These are phyloP conservation scores for Citrus reticulata DNA, from an alignment of 345 rosid genomes.

Conservation along the genomic window DNA sequence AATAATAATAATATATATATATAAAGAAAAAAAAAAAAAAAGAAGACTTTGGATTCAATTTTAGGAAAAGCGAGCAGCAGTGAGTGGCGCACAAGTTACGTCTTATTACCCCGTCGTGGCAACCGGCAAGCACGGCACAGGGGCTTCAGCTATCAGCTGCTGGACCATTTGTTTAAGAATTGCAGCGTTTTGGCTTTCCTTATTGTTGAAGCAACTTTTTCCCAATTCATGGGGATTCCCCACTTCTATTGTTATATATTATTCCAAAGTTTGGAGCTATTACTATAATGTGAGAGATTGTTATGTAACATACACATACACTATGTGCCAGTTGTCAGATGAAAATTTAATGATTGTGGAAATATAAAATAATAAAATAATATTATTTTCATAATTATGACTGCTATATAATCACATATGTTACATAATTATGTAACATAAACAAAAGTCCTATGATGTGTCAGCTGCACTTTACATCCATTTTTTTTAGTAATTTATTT, in stretches of 20 bases:
- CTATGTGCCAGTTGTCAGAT: too few species aligned
- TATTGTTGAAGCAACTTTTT: neutral
- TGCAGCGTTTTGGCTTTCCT: neutral
- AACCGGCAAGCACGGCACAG: neutral
- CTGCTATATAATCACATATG: too few species aligned
- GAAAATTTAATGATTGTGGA: too few species aligned
- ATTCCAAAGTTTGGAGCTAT: too few species aligned
- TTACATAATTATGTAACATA: too few species aligned
- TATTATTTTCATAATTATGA: fast-evolving
- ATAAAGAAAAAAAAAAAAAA: neutral
- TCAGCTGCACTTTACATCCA: too few species aligned
- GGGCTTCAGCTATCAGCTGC: neutral
- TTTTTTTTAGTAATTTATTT: too few species aligned
- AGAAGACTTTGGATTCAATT: neutral
- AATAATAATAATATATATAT: neutral
- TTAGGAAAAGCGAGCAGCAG: neutral
- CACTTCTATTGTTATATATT: neutral
- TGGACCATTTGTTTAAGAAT: neutral
- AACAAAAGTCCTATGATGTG: too few species aligned
- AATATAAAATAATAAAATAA: too few species aligned
- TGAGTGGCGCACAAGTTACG: neutral
- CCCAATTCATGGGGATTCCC: neutral
- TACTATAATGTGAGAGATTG: too few species aligned
- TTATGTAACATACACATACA: too few species aligned
- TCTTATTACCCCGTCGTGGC: neutral